Evolutionary conservation across 306 rosid species (phyloP), one percentile per base, ranked within the genome.

Genomic region (Boehmeria nivea): DNA sequence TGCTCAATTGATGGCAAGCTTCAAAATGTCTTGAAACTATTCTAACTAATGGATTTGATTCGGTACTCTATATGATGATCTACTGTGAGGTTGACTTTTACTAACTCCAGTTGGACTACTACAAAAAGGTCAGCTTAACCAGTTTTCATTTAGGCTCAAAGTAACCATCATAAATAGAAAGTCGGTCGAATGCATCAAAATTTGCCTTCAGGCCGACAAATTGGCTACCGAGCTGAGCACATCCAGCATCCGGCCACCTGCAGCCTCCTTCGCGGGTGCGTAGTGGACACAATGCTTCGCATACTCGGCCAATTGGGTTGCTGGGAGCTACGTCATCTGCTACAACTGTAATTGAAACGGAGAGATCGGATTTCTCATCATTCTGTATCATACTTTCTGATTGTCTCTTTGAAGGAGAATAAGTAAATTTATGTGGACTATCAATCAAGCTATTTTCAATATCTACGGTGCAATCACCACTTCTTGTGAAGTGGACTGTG

Each of bases 201-300:
- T 91, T 91, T 49, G 96, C 96, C 79, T 77, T 91, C 8, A 91
- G 62, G 42, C 99, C 96, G 19, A 87, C 77, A 73, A 87, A 84
- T 54, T 91, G 99, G 75, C 96, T 87, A 33, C 86, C 63, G 45
- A 77, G 57, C 67, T 83, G 96, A 52, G 96, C 99, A 79, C 99
- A 91, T 26, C 64, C 84, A 37, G 95, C 78, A 65, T 77, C 79
- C 10, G 96, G 96, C 99, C 99, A 91, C 60, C 75, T 70, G 76
- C 99, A 91, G 55, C 81, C 81, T 69, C 96, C 96, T 18, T 73
- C 95, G 45, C 67, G 71, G 37, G 86, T 47, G 50, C 77, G 80
- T 61, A 87, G 69, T 0, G 95, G 96, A 61, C 99, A 91, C 16
- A 91, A 61, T 17, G 76, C 66, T 70, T 87, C 89, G 49, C 99